A percentile compares a stretch with the other conserved stretches of the same genome.
These are phyloP conservation scores for Microdochium bolleyi DNA, from an alignment of 2,329 filamentous ascomycete genomes.

Conservation along the genomic window DNA sequence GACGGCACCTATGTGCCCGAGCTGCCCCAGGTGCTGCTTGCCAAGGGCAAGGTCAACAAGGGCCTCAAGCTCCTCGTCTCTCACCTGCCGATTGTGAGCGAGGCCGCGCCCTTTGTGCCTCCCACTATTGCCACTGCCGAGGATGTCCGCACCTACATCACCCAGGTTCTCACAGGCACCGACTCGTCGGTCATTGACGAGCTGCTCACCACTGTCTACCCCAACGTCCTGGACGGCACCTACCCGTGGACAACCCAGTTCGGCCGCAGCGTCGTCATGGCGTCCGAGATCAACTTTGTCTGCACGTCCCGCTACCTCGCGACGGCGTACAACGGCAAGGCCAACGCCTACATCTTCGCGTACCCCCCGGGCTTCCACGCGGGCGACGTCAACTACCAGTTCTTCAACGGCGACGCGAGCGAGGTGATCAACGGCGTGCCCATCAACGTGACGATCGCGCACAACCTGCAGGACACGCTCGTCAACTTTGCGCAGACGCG, in stretches of 20 bases:
- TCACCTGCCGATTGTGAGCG: slow-evolving; percentile 33
- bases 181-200: slow-evolving; percentile 23
- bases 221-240: slow-evolving; percentile 32
- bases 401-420: slow-evolving; percentile 31
- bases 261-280: slow-evolving; percentile 28
- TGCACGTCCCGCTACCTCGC: slow-evolving; percentile 46
- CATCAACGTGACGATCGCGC: slow-evolving; percentile 21
- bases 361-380: slow-evolving; percentile 45
- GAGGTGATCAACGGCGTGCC: slow-evolving; percentile 12
- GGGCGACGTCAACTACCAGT: slow-evolving; percentile 42
- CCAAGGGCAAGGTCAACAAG: slow-evolving; percentile 10
- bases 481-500: slow-evolving; percentile 22
- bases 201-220: slow-evolving; percentile 37
- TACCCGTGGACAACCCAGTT: slow-evolving; percentile 34
- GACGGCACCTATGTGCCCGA: slow-evolving; percentile 14
- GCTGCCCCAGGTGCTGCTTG: slow-evolving; percentile 13
- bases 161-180: slow-evolving; percentile 7
- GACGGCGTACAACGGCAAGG: slow-evolving; percentile 33
- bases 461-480: slow-evolving; percentile 25
- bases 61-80: slow-evolving; percentile 10
- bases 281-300: slow-evolving; percentile 33
- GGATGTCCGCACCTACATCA: slow-evolving; percentile 7
- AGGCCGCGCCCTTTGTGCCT: slow-evolving; percentile 33
- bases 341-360: slow-evolving; percentile 43
- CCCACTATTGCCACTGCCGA: slow-evolving; percentile 28